phyloP scores from a whole-genome alignment of 352 stramenopile genomes.

The Globisporangium echinulatum region DNA sequence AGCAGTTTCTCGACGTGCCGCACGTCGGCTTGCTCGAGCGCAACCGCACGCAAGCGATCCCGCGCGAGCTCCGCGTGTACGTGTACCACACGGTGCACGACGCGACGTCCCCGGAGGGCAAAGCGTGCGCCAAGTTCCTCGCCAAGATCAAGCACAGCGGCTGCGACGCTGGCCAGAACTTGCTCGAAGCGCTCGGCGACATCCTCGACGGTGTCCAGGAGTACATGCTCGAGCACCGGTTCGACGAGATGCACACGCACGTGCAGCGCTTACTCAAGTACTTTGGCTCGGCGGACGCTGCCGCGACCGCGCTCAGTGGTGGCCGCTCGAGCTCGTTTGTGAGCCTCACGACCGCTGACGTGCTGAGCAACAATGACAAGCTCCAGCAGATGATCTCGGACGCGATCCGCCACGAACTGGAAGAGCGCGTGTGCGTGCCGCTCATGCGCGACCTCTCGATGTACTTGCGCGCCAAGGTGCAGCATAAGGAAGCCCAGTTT shows the following conservation, averaged over 20 bases:
- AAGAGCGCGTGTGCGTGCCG: constrained; percentile 76
- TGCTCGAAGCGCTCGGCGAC: constrained; percentile 68
- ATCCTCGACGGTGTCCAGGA: constrained; percentile 80
- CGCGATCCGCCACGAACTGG: constrained; percentile 75
- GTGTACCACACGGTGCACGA: constrained; percentile 81
- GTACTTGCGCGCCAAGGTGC: constrained; percentile 41
- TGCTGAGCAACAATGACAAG: constrained; percentile 67
- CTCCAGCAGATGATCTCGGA: constrained; percentile 73
- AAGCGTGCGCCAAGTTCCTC: constrained; percentile 72
- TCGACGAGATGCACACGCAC: constrained; percentile 66
- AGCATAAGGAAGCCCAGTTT: constrained; percentile 72
- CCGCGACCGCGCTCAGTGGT: neutral
- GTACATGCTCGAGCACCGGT: constrained; percentile 84
- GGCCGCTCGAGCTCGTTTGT: constrained; percentile 62
- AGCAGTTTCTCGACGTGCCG: constrained; percentile 76
- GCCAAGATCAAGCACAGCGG: constrained; percentile 43
- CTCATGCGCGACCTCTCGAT: constrained; percentile 53
- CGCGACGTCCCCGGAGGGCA: constrained; percentile 66
- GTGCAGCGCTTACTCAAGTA: constrained; percentile 58
- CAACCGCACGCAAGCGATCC: constrained; percentile 77
- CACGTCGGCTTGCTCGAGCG: constrained; percentile 59
- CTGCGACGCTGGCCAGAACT: constrained; percentile 37
- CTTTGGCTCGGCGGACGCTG: constrained; percentile 14
- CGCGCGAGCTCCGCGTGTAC: constrained; percentile 66
- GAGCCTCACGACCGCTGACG: constrained; percentile 49